These are phyloP conservation scores for Phytophthora uliginosa DNA, from an alignment of 352 stramenopile species.

Conservation along the genomic window DNA sequence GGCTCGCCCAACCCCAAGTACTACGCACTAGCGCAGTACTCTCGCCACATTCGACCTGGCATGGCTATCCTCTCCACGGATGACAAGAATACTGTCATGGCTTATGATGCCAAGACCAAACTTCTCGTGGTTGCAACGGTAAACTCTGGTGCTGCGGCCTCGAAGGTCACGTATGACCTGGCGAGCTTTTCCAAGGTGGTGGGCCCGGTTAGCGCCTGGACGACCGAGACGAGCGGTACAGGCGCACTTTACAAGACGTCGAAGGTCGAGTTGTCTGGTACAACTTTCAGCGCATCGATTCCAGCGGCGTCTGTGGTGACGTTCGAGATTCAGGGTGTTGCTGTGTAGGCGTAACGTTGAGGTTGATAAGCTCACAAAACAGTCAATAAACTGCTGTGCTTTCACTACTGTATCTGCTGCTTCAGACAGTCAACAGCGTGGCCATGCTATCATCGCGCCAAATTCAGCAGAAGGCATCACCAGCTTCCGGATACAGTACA, in stretches of 20 bases:
- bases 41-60: conserved; percentile 57
- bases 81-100: conserved; percentile 50
- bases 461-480: no score
- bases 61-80: conserved; percentile 50
- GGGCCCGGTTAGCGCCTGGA: conserved; percentile 39
- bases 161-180: conserved; percentile 45
- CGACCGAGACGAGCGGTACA: conserved; percentile 45
- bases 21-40: conserved; percentile 55
- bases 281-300: conserved; percentile 34
- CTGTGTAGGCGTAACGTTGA: background rate
- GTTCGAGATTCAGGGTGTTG: conserved; percentile 40
- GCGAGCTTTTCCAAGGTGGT: conserved; percentile 34
- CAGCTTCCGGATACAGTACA: no score
- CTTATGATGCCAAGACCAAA: conserved; percentile 31
- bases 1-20: conserved; percentile 51
- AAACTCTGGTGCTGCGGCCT: conserved; percentile 34
- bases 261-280: conserved; percentile 33
- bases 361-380: background rate
- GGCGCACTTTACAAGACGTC: conserved; percentile 40
- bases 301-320: conserved; percentile 44
- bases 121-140: conserved; percentile 40
- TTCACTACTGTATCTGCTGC: background rate
- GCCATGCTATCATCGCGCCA: background rate
- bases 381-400: background rate
- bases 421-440: background rate